Base-by-base conservation (phyloP, 179 eudicot genomes). In the Vitellaria paradoxa region DNA sequence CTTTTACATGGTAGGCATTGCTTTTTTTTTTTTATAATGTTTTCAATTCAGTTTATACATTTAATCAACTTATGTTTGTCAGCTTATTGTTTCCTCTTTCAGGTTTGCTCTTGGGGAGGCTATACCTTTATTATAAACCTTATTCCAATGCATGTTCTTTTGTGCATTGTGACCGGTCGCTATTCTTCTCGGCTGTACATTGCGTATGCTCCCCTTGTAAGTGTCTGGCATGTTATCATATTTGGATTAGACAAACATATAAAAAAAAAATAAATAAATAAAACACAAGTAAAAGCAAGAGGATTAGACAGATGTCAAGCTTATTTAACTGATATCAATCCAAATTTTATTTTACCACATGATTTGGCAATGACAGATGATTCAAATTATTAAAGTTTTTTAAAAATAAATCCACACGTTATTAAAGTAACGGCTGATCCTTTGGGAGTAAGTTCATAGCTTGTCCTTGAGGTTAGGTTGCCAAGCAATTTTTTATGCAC, bases 41-140 rank as follows among this genome's bases (percentile, higher is more conserved):
- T 79, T 56, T 13, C 15, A 49, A 45, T 20, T 62, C 15, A 50
- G 62, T 52, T 78, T 53, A 45, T 52, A 50, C 49, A 26, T 81
- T 74, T 53, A 30, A 18, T 73, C 30, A 15, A 76, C 15, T 62
- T 42, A 69, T 67, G 5, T 63, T 30, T 82, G 42, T 72, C 69
- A 66, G 63, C 59, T 30, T 45, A 53, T 65, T 50, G 6, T 79
- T 52, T 84, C 73, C 67, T 37, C 53, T 82, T 74, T 57, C 82
- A 92, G 94, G 97, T 92, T 82, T 92, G 94, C 84, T 92, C 99
- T 21, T 96, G 98, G 99, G 99, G 99, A 88, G 99, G 99, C 64
- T 96, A 96, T 87, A 94, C 96, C 76, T 96, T 96, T 85, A 96
- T 96, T 59, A 96, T 96, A 60, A 96, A 96, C 79, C 90, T 96